Conservation (phyloP, 2,329 filamentous ascomycete species). For the Aspergillus sp. region DNA sequence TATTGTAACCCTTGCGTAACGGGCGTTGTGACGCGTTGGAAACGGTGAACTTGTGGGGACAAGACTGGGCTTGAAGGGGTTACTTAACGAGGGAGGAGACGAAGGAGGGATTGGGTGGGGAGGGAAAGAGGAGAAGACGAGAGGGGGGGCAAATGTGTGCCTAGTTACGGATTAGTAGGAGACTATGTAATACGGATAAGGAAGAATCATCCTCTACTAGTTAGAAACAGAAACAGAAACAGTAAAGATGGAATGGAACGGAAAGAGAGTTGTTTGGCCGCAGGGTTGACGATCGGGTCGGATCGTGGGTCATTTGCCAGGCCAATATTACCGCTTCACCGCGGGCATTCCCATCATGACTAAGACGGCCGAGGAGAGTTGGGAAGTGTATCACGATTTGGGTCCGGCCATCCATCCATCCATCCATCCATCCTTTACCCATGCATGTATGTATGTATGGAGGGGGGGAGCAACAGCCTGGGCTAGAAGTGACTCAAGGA, state of each 20-base stretch:
- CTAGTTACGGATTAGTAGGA: no score
- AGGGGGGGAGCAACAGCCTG: not conserved
- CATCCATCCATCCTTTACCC: not conserved
- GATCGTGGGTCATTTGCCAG: constrained; percentile 15
- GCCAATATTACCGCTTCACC: not conserved
- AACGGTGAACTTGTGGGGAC: constrained; percentile 30
- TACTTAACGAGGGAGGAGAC: not conserved
- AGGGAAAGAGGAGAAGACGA: not conserved
- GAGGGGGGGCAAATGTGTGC: not conserved
- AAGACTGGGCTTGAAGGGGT: constrained; percentile 6
- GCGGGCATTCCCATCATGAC: constrained; percentile 3
- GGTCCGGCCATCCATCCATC: not conserved
- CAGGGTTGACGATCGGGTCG: constrained; percentile 21
- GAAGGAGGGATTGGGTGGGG: not conserved
- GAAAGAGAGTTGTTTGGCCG: constrained; percentile 6
- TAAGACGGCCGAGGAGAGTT: not conserved
- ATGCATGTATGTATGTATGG: no score
- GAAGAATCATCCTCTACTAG: constrained; percentile 2
- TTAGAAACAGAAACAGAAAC: no score
- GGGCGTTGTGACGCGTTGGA: constrained; percentile 25
- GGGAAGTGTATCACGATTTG: not conserved
- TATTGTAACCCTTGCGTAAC: constrained; percentile 28
- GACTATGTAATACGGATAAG: constrained; percentile 1
- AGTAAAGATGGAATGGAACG: not conserved
- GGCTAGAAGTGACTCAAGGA: not conserved